phyloP scores from a whole-genome alignment of 2,329 filamentous ascomycete genomes.

The Colletotrichum caudatum region DNA sequence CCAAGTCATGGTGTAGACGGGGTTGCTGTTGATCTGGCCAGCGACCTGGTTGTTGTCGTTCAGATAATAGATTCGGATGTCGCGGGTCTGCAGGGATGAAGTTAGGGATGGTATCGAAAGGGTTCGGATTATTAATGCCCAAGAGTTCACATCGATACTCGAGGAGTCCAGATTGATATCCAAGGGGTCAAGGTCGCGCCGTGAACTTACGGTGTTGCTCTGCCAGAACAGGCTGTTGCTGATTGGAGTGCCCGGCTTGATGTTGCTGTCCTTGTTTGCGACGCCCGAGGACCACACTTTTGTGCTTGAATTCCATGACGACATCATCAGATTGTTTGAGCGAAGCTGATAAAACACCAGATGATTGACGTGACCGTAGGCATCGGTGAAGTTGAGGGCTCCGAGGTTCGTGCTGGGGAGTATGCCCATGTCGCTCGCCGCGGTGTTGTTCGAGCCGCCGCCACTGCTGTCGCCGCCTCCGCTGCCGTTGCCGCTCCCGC shows the following conservation, averaged over 20 bases:
- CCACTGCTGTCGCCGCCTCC: conserved; percentile 1
- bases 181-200: no score
- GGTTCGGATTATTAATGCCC: no score
- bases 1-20: conserved; percentile 24
- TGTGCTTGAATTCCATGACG: conserved; percentile 36
- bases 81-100: conserved; percentile 7
- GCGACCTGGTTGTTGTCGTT: conserved; percentile 31
- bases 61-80: conserved; percentile 37
- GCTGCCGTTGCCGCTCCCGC: not conserved
- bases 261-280: conserved; percentile 15
- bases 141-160: no score
- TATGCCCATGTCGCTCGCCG: conserved; percentile 14
- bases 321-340: conserved; percentile 28
- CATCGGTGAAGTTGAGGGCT: conserved; percentile 39
- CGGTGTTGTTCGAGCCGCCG: conserved; percentile 16
- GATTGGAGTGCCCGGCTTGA: conserved; percentile 38
- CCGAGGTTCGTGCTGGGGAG: conserved; percentile 24
- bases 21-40: conserved; percentile 30
- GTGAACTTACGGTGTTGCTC: conserved; percentile 16
- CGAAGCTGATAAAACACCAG: conserved; percentile 36
- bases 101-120: not conserved
- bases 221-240: conserved; percentile 40
- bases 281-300: conserved; percentile 25
- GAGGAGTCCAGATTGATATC: no score
- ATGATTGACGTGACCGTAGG: conserved; percentile 33